These are phyloP conservation scores for Avena sativa DNA, from an alignment of 176 grass and related monocot genomes.

Conservation along the genomic window DNA sequence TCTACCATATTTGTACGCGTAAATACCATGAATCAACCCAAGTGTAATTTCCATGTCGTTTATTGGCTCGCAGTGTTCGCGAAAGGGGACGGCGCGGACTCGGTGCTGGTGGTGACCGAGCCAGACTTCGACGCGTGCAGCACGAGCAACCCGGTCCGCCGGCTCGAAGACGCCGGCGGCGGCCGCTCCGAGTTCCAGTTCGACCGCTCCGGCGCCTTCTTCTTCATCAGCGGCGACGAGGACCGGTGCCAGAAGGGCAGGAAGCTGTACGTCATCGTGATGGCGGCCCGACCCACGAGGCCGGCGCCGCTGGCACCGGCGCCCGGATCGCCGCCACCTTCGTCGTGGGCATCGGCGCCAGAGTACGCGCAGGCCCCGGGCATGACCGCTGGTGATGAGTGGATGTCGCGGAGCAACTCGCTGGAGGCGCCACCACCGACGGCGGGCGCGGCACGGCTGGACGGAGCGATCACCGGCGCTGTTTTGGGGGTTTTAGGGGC, in stretches of 20 bases:
- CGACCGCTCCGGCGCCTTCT: slow-evolving; percentile 67
- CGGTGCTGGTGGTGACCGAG: slow-evolving; percentile 69
- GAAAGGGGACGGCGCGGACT: slow-evolving; percentile 43
- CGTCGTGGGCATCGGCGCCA: slow-evolving; percentile 27
- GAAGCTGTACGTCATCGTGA: slow-evolving; percentile 74
- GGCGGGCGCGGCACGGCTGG: slow-evolving; percentile 30
- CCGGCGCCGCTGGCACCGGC: slow-evolving; percentile 11
- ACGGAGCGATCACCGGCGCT: slow-evolving; percentile 5
- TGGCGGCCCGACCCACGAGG: slow-evolving; percentile 43
- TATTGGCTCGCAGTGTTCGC: slow-evolving; percentile 63
- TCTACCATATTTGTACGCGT: not conserved
- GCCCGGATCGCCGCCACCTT: slow-evolving; percentile 16
- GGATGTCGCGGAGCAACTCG: slow-evolving; percentile 5
- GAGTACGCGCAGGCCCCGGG: slow-evolving; percentile 38
- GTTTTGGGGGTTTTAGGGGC: slow-evolving; percentile 19
- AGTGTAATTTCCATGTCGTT: not conserved
- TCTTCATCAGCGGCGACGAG: slow-evolving; percentile 74
- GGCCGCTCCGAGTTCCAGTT: slow-evolving; percentile 64
- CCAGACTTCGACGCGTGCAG: slow-evolving; percentile 67
- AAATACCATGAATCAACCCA: not conserved
- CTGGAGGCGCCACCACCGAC: slow-evolving; percentile 41
- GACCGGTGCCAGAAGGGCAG: slow-evolving; percentile 66
- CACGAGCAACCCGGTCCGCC: slow-evolving; percentile 53
- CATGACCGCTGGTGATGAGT: not conserved
- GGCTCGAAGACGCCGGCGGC: slow-evolving; percentile 41